Conservation (phyloP, 306 rosid genomes). For the Dalbergia cultrata region DNA sequence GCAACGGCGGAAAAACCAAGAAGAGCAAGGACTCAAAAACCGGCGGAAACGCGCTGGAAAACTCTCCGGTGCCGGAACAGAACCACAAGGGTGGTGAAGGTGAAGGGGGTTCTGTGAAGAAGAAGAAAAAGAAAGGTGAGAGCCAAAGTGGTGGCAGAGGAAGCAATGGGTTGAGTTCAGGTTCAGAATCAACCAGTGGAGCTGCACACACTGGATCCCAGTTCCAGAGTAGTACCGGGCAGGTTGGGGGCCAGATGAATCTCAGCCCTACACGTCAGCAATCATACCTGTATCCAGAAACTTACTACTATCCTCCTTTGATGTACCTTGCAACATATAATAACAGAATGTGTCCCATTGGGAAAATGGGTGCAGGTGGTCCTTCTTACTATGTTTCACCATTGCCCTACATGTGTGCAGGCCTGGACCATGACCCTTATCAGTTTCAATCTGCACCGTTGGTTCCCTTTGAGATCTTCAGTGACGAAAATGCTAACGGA, state of each 20-base stretch:
- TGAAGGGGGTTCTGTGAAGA: constrained; percentile 56
- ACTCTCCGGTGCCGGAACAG: constrained; percentile 39
- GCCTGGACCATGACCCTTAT: constrained; percentile 46
- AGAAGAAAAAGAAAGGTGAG: constrained; percentile 47
- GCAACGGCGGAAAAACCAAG: constrained; percentile 38
- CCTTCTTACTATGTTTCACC: constrained; percentile 60
- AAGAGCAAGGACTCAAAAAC: constrained; percentile 39
- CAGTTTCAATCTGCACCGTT: constrained; percentile 49
- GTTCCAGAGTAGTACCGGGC: constrained; percentile 23
- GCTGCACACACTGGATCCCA: constrained; percentile 53
- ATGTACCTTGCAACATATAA: constrained; percentile 50
- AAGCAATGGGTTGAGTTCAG: constrained; percentile 39
- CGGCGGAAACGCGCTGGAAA: constrained; percentile 32
- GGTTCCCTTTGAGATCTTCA: constrained; percentile 70
- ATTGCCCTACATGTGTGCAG: constrained; percentile 57
- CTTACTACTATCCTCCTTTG: constrained; percentile 50
- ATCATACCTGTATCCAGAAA: constrained; percentile 45
- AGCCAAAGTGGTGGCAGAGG: constrained; percentile 39
- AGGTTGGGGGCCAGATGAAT: constrained; percentile 47
- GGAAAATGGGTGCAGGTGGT: constrained; percentile 39
- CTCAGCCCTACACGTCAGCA: constrained; percentile 62
- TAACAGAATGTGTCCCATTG: constrained; percentile 59
- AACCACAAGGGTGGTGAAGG: constrained; percentile 29
- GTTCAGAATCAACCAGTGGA: constrained; percentile 24
- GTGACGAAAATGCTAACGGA: constrained; percentile 83